Conservation (phyloP, 1,139 yeast species). For the Taphrina populina region DNA sequence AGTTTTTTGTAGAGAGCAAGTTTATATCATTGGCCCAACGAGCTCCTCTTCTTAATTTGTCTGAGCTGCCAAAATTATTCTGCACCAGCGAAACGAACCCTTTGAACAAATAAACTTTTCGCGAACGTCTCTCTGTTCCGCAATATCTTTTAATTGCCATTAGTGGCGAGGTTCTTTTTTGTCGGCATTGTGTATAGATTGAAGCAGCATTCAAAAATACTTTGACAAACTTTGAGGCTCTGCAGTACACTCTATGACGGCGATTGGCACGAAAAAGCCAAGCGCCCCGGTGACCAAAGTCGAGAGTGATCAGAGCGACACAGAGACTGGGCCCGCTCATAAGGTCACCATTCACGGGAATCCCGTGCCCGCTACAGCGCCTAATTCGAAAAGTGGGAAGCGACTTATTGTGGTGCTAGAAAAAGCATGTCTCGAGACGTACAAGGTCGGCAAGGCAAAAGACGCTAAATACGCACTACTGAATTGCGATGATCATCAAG, state of each 20-base stretch:
- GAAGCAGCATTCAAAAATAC: neutral
- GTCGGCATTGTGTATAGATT: no score
- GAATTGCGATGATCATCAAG: conserved; percentile 98
- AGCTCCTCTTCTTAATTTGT: no score
- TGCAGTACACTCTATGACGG: no score
- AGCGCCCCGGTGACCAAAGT: neutral
- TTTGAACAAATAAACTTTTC: no score
- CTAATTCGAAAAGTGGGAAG: conserved; percentile 76
- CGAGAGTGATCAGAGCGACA: neutral
- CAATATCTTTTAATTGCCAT: no score
- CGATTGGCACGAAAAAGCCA: conserved; percentile 28
- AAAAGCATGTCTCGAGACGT: conserved; percentile 93
- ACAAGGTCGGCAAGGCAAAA: conserved; percentile 64
- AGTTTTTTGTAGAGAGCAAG: no score
- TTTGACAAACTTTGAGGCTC: neutral
- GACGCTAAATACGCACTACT: conserved; percentile 75
- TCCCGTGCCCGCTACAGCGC: conserved; percentile 75
- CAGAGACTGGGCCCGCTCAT: conserved; percentile 42
- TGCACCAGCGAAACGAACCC: no score
- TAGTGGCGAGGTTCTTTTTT: no score
- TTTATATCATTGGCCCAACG: no score
- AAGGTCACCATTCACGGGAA: conserved; percentile 44
- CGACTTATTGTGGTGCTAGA: conserved; percentile 88
- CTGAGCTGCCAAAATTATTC: no score
- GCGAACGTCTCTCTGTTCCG: no score